Evolutionary conservation across 148 eudicot genomes (phyloP), one percentile per base, ranked within the genome.

Genomic region (Pouteria glomerata): DNA sequence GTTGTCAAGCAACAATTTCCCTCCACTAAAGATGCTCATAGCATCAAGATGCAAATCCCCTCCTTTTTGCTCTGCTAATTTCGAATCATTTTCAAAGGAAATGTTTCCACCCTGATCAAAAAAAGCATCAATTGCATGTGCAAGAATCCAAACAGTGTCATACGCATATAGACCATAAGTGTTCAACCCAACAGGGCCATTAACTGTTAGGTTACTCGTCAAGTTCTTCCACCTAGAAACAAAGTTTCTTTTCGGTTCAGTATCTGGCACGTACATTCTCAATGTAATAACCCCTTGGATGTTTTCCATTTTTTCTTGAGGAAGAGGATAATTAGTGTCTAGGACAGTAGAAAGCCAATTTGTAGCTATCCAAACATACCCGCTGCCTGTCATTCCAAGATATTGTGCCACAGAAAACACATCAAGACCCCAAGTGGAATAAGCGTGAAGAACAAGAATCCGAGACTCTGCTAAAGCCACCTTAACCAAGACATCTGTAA

Each of bases 91-190:
- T 3, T 90, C 84, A 69, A 86, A 92, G 18, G 97, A 80, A 26
- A 86, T 59, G 12, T 41, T 80, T 1, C 93, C 89, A 47, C 96
- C 97, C n/a, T 81, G 78, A 78, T 74, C 53, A 5, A 87, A 70
- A 67, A 76, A 88, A 26, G 70, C 80, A 68, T 85, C 78, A 42
- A 92, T 66, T 3, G 93, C 96, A 74, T 44, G 76, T 52, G 97
- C 96, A 66, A 92, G 72, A 44, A 85, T 63, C 96, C 95, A 89
- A 47, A 92, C 92, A 7, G 92, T 80, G 73, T 92, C 96, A 66
- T 92, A 92, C 19, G 96, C 96, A 71, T 86, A 88, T 13, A 89
- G 82, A 24, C 87, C 95, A 48, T 82, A 81, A 10, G 85, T 63
- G 63, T 81, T 89, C 56, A 87, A 62, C 58, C 87, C 87, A 39